Conservation (phyloP, 345 rosid species). For the Combretum micranthum region DNA sequence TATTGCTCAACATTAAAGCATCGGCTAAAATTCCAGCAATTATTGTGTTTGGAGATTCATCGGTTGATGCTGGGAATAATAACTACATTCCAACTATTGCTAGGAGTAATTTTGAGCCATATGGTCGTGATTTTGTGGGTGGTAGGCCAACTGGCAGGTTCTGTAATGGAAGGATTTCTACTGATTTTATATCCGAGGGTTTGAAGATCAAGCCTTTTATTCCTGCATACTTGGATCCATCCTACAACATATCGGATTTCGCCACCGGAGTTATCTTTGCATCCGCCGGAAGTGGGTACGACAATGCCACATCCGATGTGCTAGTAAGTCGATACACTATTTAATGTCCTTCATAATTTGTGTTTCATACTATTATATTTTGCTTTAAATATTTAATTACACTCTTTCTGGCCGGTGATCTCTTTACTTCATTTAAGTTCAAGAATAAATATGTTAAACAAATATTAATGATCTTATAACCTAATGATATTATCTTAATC, state of each 20-base stretch:
- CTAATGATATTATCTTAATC: too few relatives aligned
- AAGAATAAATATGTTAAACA: too few relatives aligned
- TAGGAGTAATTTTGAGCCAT: slow-evolving; percentile 52
- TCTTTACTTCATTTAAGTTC: too few relatives aligned
- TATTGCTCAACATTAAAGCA: slow-evolving; percentile 4
- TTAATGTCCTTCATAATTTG: not conserved
- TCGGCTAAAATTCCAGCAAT: slow-evolving; percentile 42
- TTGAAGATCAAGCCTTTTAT: slow-evolving; percentile 42
- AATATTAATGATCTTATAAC: too few relatives aligned
- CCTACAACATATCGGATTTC: slow-evolving; percentile 39
- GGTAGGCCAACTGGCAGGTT: slow-evolving; percentile 50
- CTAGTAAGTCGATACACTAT: slow-evolving; percentile 27
- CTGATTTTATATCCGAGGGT: slow-evolving; percentile 50
- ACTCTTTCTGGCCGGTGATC: too few relatives aligned
- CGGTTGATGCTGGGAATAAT: slow-evolving; percentile 61
- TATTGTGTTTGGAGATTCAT: slow-evolving; percentile 63
- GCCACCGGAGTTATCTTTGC: slow-evolving; percentile 62
- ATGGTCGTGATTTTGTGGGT: slow-evolving; percentile 49
- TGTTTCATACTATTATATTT: not conserved
- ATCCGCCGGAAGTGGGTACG: slow-evolving; percentile 55
- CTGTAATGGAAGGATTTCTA: slow-evolving; percentile 51
- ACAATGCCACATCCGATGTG: slow-evolving; percentile 47
- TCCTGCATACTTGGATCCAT: slow-evolving; percentile 59
- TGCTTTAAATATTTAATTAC: not conserved
- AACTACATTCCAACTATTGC: slow-evolving; percentile 43